Evolutionary conservation across 2,329 filamentous ascomycete species (phyloP), one percentile per base, ranked within the genome.

Genomic region (Tricladium varicosporioides): DNA sequence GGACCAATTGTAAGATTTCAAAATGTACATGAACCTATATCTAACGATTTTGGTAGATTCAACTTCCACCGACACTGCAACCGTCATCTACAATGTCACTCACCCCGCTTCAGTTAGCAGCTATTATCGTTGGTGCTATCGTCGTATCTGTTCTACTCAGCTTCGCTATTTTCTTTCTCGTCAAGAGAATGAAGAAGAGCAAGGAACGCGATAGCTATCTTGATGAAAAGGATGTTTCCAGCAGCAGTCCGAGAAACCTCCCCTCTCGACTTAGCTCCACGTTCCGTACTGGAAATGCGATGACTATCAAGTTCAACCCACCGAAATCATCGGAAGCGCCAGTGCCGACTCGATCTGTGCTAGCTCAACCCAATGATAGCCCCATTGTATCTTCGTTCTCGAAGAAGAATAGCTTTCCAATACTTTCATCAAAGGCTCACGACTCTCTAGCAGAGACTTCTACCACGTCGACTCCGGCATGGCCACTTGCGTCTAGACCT

Each of bases 221-320:
- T 44, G 51, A 53, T 10, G 60, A 61, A 42, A 63, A 63, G 33
- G 46, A 44, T 8, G 8, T 51, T 22, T n/a, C 50, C 1, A 48
- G 32, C 1, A 48, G 32, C 11, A 58, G 59, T 51, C 58, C 58
- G n/a, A 59, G 40, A n/a, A 51, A 57, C 10, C 31, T 60, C 5
- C 49, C 48, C 13, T 56, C 58, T 5, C 53, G 60, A 9, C 40
- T 54, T 3, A 63, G 56, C 33, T 61, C 60, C 1, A 40, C 49
- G 9, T 33, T 55, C n/a, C 54, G 58, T 14, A 63, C 58, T 9
- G 51, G 52, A 1, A 63, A 60, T 53, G 43, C 31, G 9, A 59
- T 59, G 27, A 59, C 51, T 13, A 53, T 58, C 33, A 58, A 56
- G 22, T 63, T 57, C 40, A 60, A 61, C 18, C 60, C 60, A n/a